Base-by-base conservation (phyloP, 805 yeast species). In the Spathaspora gorwiae region DNA sequence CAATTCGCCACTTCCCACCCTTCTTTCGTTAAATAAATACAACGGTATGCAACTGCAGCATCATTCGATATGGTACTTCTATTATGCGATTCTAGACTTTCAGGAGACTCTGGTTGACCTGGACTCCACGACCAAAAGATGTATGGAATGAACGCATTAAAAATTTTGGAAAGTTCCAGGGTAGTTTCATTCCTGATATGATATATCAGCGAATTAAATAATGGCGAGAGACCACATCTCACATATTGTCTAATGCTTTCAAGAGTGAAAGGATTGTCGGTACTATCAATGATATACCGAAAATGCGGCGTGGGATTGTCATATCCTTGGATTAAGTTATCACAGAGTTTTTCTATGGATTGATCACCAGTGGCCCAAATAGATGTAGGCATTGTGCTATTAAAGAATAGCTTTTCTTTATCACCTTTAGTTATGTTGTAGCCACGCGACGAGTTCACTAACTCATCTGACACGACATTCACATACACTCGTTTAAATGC, bases 1-100 rank as follows among this genome's bases (percentile, higher is more conserved):
- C 98, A 92, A 54, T 88, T 79, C 11, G 70, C 76, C 0, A 87
- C 83, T 5, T 47, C 45, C 88, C 92, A 86, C 1, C 89, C 87
- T 3, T 60, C 57, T 5, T 47, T 43, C 19, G 63, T 54, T 8
- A 69, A 39, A 0, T 68, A 61, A 0, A 73, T 78, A 55, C 83
- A 78, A 52, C 71, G 65, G 42, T 61, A 52, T 5, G 74, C 72
- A 26, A 47, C 33, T 13, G 42, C 37, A 3, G 32, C 6, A 6
- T 32, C 47, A 34, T 45, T 38, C 14, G 14, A 7, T 6, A 11
- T 5, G 27, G 36, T 26, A 30, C 36, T 10, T 8, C 26, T 26
- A 40, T 19, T 39, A 4, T 14, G 9, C n/a, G 26, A 12, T 27
- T 3, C 12, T 13, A 35, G 6, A 14, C 19, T 29, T 15, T 19